These are phyloP conservation scores for Eimeria acervulina DNA, from an alignment of 169 alveolate genomes.

Conservation along the genomic window DNA sequence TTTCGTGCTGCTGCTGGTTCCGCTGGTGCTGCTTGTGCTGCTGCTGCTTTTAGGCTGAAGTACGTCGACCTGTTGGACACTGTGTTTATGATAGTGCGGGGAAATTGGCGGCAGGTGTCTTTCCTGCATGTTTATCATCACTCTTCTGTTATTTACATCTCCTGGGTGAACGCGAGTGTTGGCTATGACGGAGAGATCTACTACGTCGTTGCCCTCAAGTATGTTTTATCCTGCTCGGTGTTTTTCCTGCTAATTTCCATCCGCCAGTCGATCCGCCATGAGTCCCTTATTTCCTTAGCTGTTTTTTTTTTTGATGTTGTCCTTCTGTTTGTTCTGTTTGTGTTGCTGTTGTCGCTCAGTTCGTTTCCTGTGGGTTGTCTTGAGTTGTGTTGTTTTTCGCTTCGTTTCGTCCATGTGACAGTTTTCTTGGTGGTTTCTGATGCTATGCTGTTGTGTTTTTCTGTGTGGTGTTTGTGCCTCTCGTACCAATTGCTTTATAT, in stretches of 20 bases:
- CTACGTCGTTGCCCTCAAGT: conserved; percentile 85
- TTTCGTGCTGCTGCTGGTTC: not conserved
- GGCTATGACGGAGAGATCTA: conserved; percentile 89
- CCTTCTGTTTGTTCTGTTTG: not conserved
- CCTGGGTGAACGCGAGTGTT: conserved; percentile 88
- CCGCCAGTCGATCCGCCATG: too few relatives aligned
- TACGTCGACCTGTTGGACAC: conserved; percentile 85
- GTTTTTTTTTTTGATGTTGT: not conserved
- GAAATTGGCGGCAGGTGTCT: conserved; percentile 88
- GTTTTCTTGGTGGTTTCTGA: too few relatives aligned
- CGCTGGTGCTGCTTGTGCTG: not conserved
- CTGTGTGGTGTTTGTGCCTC: too few relatives aligned
- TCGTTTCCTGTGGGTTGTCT: too few relatives aligned
- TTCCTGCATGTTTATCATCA: conserved; percentile 88
- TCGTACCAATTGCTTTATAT: too few relatives aligned
- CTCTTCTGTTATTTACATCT: conserved; percentile 84
- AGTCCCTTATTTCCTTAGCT: too few relatives aligned
- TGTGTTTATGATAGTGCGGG: conserved; percentile 83
- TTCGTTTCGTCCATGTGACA: too few relatives aligned
- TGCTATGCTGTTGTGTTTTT: too few relatives aligned
- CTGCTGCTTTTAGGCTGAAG: conserved; percentile 79
- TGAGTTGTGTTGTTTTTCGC: too few relatives aligned
- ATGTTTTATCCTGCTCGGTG: not conserved
- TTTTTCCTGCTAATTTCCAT: too few relatives aligned
- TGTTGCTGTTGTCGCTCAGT: too few relatives aligned